Conservation (phyloP, 176 grass and related monocot species). For the Zizania latifolia region DNA sequence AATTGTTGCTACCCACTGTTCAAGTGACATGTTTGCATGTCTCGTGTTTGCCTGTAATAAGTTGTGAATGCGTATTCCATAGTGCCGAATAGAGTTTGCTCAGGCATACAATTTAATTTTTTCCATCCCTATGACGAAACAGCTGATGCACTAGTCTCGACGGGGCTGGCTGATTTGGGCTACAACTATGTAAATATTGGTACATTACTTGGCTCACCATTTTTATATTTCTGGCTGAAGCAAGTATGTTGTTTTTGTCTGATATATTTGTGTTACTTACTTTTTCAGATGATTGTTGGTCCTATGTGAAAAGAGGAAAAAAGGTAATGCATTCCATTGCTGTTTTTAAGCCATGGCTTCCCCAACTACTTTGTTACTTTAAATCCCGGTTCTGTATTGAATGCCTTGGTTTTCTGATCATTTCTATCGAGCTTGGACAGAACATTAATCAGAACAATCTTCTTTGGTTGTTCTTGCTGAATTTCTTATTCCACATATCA, state of each 20-base stretch:
- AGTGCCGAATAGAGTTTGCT: background rate
- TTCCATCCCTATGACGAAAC: background rate
- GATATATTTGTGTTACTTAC: background rate
- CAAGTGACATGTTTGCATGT: background rate
- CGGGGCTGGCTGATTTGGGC: slow-evolving; percentile 70
- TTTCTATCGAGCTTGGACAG: background rate
- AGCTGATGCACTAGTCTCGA: slow-evolving; percentile 88
- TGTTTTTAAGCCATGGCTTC: background rate
- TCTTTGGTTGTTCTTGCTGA: background rate
- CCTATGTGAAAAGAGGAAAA: slow-evolving; percentile 45
- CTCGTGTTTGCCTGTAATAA: background rate
- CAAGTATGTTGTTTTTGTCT: background rate
- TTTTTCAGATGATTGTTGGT: slow-evolving; percentile 92
- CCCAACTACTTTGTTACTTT: background rate
- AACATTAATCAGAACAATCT: background rate
- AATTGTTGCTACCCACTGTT: background rate
- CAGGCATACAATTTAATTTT: background rate
- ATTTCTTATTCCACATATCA: too few species aligned
- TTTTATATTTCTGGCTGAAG: background rate
- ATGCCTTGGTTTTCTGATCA: background rate
- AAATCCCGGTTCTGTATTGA: too few species aligned
- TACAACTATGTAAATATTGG: slow-evolving; percentile 86
- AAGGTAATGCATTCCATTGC: slow-evolving; percentile 28
- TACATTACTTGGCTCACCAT: slow-evolving; percentile 5
- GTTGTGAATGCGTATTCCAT: background rate